Conservation (phyloP, 352 stramenopile genomes). For the Blastocystis sp. region DNA sequence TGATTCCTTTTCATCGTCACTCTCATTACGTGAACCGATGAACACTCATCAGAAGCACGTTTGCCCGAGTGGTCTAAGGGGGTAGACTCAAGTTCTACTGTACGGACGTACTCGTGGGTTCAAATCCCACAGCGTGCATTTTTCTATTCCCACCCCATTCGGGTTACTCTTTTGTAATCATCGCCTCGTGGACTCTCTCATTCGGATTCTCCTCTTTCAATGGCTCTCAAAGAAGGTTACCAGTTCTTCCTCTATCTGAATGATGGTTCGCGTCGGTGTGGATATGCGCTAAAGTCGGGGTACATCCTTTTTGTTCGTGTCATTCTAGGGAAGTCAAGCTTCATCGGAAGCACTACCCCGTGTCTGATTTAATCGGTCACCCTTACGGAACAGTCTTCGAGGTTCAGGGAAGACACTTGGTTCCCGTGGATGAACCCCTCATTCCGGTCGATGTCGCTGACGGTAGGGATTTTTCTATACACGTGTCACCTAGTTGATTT, state of each 20-base stretch:
- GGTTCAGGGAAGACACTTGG: conserved; percentile 33
- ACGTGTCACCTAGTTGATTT: conserved; percentile 14
- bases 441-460: conserved; percentile 46
- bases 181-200: background rate
- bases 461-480: background rate
- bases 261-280: conserved; percentile 26
- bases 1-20: background rate
- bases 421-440: conserved; percentile 45
- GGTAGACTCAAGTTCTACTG: conserved; percentile 56
- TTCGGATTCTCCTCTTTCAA: background rate
- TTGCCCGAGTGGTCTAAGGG: conserved; percentile 56
- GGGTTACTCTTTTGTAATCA: background rate
- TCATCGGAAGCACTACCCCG: conserved; percentile 35
- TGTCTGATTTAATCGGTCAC: conserved; percentile 46
- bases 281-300: conserved; percentile 21
- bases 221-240: conserved; percentile 25
- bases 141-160: background rate
- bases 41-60: background rate
- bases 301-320: background rate
- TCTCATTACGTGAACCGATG: background rate
- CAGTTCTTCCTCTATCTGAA: conserved; percentile 55
- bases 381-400: conserved; percentile 49
- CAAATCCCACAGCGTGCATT: conserved; percentile 57
- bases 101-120: conserved; percentile 56
- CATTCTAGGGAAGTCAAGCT: conserved; percentile 43